Evolutionary conservation across 352 stramenopile species (phyloP).

Genomic region (Pythium graminicola): DNA sequence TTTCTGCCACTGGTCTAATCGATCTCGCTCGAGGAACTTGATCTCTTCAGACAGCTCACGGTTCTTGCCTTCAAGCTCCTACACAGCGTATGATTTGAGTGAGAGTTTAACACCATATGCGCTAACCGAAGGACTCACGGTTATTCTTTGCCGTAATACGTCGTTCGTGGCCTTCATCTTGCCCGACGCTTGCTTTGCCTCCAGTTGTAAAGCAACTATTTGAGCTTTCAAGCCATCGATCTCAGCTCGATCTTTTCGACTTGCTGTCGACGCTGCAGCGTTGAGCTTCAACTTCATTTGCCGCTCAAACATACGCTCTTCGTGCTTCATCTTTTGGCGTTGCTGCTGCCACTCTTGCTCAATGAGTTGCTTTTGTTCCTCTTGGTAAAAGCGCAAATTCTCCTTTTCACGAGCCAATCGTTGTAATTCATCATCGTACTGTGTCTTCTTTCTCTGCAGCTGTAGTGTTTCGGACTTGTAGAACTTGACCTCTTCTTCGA

Average conservation of each 20-base stretch:
- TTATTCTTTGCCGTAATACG: conserved; percentile 54
- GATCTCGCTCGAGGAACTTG: conserved; percentile 71
- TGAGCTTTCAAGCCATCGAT: conserved; percentile 75
- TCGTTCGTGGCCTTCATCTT: conserved; percentile 71
- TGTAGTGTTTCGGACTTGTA: conserved; percentile 80
- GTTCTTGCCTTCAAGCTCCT: conserved; percentile 78
- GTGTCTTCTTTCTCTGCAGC: conserved; percentile 63
- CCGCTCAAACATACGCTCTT: conserved; percentile 55
- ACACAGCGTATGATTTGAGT: background rate
- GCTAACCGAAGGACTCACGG: conserved; percentile 25
- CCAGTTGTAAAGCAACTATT: conserved; percentile 75
- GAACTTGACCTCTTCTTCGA: conserved; percentile 82
- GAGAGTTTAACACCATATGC: background rate
- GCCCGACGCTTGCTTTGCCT: conserved; percentile 27
- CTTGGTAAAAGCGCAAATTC: conserved; percentile 41
- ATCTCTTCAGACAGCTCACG: conserved; percentile 64
- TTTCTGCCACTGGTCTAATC: conserved; percentile 69
- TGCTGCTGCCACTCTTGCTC: conserved; percentile 66
- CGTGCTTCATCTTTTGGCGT: conserved; percentile 66
- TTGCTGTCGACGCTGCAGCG: conserved; percentile 40
- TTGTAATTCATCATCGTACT: conserved; percentile 55
- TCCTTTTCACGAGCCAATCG: conserved; percentile 47
- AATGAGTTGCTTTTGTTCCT: conserved; percentile 47
- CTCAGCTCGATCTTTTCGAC: conserved; percentile 57
- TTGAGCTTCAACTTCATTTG: conserved; percentile 70